These are phyloP conservation scores for Paramecium tetraurelia DNA, from an alignment of 73 alveolate species.

Conservation along the genomic window DNA sequence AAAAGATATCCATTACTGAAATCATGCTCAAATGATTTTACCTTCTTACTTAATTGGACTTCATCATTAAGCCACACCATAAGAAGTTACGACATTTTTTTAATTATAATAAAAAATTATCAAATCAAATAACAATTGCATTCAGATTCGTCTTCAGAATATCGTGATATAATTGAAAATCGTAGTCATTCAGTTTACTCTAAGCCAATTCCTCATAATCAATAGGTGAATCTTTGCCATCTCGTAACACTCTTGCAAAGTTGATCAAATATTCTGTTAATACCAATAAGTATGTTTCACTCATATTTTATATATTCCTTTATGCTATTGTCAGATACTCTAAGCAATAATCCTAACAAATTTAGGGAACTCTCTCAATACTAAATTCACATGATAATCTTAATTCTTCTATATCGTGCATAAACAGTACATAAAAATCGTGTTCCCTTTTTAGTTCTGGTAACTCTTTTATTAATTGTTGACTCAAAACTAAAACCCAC, in stretches of 20 bases:
- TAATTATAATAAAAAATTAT: not conserved
- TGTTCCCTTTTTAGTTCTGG: constrained; percentile 12
- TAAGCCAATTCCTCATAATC: constrained; percentile 39
- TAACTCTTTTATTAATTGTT: not conserved
- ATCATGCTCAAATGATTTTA: constrained; percentile 92
- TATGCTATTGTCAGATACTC: constrained; percentile 12
- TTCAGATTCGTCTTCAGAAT: not conserved
- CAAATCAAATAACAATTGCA: constrained; percentile 39
- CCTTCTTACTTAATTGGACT: constrained; percentile 79
- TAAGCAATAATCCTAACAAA: not conserved
- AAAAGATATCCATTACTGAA: constrained; percentile 93
- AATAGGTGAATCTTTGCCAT: not conserved
- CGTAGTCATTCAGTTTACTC: constrained; percentile 19
- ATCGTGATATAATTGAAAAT: not conserved
- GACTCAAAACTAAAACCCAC: not conserved
- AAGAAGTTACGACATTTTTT: constrained; percentile 79
- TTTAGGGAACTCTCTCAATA: not conserved
- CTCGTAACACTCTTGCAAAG: not conserved
- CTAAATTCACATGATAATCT: not conserved
- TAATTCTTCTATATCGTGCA: constrained; percentile 6
- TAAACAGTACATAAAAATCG: not conserved
- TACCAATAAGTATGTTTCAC: not conserved
- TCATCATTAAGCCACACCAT: constrained; percentile 92
- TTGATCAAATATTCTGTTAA: constrained; percentile 9
- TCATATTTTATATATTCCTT: not conserved